Conservation (phyloP, 2,329 filamentous ascomycete species). For the Tolypocladium ovalisporum region DNA sequence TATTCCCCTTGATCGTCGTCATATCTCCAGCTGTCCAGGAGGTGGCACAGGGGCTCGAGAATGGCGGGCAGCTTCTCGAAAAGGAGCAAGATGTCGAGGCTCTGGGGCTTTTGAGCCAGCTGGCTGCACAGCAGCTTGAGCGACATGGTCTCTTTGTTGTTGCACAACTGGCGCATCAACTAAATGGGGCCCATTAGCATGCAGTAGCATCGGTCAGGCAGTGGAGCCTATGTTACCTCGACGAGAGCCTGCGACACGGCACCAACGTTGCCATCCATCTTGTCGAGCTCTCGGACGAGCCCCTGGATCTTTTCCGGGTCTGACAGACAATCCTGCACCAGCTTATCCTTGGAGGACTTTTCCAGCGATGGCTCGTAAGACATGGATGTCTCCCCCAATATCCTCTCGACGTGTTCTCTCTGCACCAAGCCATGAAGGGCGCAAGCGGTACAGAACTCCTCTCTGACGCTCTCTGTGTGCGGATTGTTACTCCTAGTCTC, state of each 20-base stretch:
- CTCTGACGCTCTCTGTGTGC: conserved; percentile 47
- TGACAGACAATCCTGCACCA: conserved; percentile 67
- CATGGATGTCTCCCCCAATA: conserved; percentile 78
- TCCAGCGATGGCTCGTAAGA: conserved; percentile 64
- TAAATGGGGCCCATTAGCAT: conserved; percentile 15
- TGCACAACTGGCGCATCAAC: conserved; percentile 59
- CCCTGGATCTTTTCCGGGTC: conserved; percentile 67
- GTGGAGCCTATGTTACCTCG: conserved; percentile 37
- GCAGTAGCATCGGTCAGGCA: neutral
- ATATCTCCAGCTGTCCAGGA: conserved; percentile 70
- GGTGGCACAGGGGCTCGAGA: conserved; percentile 60
- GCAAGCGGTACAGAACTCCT: conserved; percentile 82
- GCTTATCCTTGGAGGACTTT: conserved; percentile 64
- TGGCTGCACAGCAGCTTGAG: conserved; percentile 63
- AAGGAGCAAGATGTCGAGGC: conserved; percentile 64
- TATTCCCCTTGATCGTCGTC: conserved; percentile 78
- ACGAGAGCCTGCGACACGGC: conserved; percentile 71
- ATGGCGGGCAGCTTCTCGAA: conserved; percentile 63
- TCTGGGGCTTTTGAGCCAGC: conserved; percentile 60
- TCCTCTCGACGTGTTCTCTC: conserved; percentile 62
- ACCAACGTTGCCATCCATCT: conserved; percentile 84
- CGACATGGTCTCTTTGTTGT: conserved; percentile 68
- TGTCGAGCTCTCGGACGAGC: conserved; percentile 72
- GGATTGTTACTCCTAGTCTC: conserved; percentile 46
- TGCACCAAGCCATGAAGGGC: conserved; percentile 78